Conservation (phyloP, 768 basidiomycete species). For the Boletus subcaerulescens region DNA sequence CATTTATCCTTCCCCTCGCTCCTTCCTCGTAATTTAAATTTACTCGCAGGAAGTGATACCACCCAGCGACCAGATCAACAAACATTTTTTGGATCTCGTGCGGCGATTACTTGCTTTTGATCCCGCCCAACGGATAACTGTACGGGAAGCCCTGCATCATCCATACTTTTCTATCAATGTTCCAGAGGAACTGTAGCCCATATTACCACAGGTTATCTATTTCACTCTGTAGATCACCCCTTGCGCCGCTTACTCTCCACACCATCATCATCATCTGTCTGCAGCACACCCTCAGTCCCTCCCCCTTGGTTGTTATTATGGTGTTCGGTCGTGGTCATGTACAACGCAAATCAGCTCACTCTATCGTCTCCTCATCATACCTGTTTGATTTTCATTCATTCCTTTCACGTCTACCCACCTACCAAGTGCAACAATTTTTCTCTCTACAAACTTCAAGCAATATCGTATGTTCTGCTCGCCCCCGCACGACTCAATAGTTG, state of each 20-base stretch:
- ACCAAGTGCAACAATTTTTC: slow-evolving; percentile 31
- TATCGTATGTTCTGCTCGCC: slow-evolving; percentile 29
- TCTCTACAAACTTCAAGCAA: slow-evolving; percentile 26
- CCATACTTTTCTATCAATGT: slow-evolving; percentile 77
- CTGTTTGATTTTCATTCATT: slow-evolving; percentile 27
- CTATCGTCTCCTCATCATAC: slow-evolving; percentile 28
- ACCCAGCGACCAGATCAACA: slow-evolving; percentile 68
- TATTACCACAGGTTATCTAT: slow-evolving; percentile 34
- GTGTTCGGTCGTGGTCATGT: slow-evolving; percentile 37
- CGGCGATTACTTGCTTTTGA: slow-evolving; percentile 87
- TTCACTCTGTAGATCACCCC: slow-evolving; percentile 32
- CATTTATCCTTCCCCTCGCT: not conserved
- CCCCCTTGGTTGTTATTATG: slow-evolving; percentile 35
- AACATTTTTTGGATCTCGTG: slow-evolving; percentile 85
- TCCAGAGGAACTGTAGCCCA: slow-evolving; percentile 61
- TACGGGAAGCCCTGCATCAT: slow-evolving; percentile 83
- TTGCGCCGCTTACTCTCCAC: slow-evolving; percentile 22
- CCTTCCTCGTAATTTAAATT: slow-evolving; percentile 5
- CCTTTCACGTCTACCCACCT: slow-evolving; percentile 18
- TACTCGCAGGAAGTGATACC: slow-evolving; percentile 75
- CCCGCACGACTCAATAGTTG: slow-evolving; percentile 15
- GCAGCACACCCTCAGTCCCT: slow-evolving; percentile 18
- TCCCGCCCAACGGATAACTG: slow-evolving; percentile 82
- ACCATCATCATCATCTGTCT: slow-evolving; percentile 24
- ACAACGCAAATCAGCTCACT: slow-evolving; percentile 33